These are phyloP conservation scores for Pulveroboletus ravenelii DNA, from an alignment of 768 basidiomycete species.

Conservation along the genomic window DNA sequence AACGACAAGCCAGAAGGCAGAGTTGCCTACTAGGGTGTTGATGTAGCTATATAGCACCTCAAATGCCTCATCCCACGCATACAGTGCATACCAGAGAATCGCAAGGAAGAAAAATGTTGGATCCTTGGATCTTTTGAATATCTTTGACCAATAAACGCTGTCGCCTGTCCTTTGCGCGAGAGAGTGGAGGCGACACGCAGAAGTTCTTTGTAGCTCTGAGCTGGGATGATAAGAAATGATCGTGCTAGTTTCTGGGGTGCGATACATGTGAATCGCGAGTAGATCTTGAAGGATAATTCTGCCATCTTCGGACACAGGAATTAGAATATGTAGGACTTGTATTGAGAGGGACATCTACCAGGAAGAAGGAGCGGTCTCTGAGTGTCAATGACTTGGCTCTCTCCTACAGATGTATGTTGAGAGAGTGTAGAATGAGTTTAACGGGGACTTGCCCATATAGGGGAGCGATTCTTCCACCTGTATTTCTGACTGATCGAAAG, in stretches of 20 bases:
- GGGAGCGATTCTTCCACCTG: slow-evolving; percentile 1
- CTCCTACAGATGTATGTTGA: slow-evolving; percentile 10
- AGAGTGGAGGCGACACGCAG: slow-evolving; percentile 26
- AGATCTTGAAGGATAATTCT: slow-evolving; percentile 39
- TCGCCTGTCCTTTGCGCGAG: slow-evolving; percentile 28
- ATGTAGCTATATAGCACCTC: slow-evolving; percentile 50
- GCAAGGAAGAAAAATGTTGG: slow-evolving; percentile 53
- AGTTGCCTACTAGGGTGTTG: slow-evolving; percentile 39
- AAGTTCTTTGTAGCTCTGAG: slow-evolving; percentile 20
- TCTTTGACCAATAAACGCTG: slow-evolving; percentile 33
- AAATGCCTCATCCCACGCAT: slow-evolving; percentile 60
- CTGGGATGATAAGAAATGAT: slow-evolving; percentile 32
- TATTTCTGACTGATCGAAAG: neutral
- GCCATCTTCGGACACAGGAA: slow-evolving; percentile 6
- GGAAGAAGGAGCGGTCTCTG: slow-evolving; percentile 43
- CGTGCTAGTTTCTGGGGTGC: slow-evolving; percentile 22
- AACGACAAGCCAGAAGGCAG: neutral
- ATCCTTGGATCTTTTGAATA: slow-evolving; percentile 33
- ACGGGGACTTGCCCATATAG: slow-evolving; percentile 12
- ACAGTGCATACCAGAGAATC: slow-evolving; percentile 55
- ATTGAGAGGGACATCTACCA: slow-evolving; percentile 21
- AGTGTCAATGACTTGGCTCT: slow-evolving; percentile 42
- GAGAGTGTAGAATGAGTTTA: neutral
- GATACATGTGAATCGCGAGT: slow-evolving; percentile 51
- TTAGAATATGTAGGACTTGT: neutral